These are phyloP conservation scores for Hemerocallis citrina DNA, from an alignment of 106 monocot genomes.

Conservation along the genomic window DNA sequence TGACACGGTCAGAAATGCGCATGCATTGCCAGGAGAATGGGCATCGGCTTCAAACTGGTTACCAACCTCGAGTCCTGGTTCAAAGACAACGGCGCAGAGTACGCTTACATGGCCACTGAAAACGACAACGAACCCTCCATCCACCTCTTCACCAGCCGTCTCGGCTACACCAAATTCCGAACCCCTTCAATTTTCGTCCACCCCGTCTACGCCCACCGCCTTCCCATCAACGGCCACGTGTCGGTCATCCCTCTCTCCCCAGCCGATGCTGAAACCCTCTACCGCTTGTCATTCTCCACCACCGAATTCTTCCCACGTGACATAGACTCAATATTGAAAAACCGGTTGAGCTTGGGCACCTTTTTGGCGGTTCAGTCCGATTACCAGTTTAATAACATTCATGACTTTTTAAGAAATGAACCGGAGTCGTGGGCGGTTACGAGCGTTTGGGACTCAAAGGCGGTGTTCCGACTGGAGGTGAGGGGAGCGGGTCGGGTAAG, in stretches of 20 bases:
- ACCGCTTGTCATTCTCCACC: constrained; percentile 40
- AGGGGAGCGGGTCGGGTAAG: constrained; percentile 37
- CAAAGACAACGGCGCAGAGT: constrained; percentile 57
- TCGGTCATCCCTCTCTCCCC: constrained; percentile 27
- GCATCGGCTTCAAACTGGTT: constrained; percentile 54
- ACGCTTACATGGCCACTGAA: constrained; percentile 82
- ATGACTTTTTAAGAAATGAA: constrained; percentile 24
- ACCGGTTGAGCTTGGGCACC: constrained; percentile 58
- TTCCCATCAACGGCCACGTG: constrained; percentile 3
- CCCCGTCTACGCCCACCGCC: constrained; percentile 48
- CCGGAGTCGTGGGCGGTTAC: constrained; percentile 82
- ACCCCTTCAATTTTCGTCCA: constrained; percentile 61
- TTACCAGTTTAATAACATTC: constrained; percentile 6
- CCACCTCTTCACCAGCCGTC: constrained; percentile 46
- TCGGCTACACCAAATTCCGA: constrained; percentile 69
- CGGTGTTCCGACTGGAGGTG: constrained; percentile 61
- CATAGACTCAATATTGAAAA: constrained; percentile 66
- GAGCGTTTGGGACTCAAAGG: constrained; percentile 80
- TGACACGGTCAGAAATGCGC: neutral
- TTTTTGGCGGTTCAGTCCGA: constrained; percentile 27
- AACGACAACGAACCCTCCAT: constrained; percentile 54
- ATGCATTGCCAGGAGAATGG: constrained; percentile 33
- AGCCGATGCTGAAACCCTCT: constrained; percentile 40
- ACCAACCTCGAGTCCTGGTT: constrained; percentile 63
- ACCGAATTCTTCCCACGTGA: constrained; percentile 83